Evolutionary conservation across 2,329 filamentous ascomycete genomes (phyloP).

Genomic region (Colletotrichum liaoningense): DNA sequence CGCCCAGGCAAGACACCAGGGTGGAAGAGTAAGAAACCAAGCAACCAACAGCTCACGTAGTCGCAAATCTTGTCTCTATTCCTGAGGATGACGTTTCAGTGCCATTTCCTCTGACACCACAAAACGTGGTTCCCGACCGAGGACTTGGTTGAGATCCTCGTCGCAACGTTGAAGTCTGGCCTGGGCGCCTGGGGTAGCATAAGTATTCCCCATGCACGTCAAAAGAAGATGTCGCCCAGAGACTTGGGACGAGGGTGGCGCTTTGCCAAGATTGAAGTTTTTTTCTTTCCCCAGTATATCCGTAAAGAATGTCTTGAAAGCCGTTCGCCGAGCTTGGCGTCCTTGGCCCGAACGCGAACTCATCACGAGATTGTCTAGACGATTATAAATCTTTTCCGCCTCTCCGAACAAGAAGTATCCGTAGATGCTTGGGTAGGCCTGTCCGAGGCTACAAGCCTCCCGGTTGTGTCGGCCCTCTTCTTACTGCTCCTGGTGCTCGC

Average conservation of each 20-base stretch:
- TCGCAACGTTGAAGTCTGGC: neutral
- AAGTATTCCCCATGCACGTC: neutral
- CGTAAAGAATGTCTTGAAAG: neutral
- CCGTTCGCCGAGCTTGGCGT: slow-evolving; percentile 2
- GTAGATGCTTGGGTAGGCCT: neutral
- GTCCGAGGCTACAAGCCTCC: neutral
- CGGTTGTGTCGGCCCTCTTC: neutral
- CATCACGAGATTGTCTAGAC: neutral
- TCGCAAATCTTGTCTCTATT: neutral
- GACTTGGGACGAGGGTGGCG: neutral
- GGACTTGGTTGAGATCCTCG: neutral
- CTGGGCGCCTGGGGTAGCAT: neutral
- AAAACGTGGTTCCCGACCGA: slow-evolving; percentile 4
- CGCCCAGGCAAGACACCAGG: neutral
- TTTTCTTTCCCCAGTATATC: neutral
- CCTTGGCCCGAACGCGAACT: slow-evolving; percentile 1
- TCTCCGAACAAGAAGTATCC: neutral
- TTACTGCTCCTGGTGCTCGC: neutral
- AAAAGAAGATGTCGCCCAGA: neutral
- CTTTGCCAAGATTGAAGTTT: slow-evolving; percentile 1
- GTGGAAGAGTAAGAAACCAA: neutral
- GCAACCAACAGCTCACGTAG: neutral
- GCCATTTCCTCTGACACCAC: slow-evolving; percentile 6
- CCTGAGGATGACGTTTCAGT: slow-evolving; percentile 10
- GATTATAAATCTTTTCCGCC: slow-evolving; percentile 1